A percentile compares a stretch with the other conserved stretches of the same genome.
These are phyloP conservation scores for Hypoxylon rubiginosum DNA, from an alignment of 2,329 filamentous ascomycete species.

Conservation along the genomic window DNA sequence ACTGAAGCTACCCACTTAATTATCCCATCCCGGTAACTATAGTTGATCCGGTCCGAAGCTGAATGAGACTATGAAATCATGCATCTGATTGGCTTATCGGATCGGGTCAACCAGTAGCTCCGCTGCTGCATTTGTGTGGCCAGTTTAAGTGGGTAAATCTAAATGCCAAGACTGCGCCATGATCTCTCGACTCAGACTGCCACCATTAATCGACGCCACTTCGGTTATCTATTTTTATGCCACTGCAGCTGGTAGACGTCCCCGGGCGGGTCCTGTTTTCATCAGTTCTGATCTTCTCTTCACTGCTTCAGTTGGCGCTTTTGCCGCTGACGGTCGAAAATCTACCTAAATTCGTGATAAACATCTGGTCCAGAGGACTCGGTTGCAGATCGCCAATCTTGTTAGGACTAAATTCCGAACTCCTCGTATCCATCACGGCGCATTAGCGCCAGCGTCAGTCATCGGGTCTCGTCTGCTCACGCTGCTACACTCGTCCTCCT, in stretches of 20 bases:
- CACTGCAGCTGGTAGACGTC: background rate
- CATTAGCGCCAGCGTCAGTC: conserved; percentile 30
- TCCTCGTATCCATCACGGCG: conserved; percentile 35
- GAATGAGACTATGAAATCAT: no score
- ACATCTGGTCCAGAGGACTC: conserved; percentile 1
- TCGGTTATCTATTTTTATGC: conserved; percentile 8
- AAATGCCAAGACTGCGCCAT: no score
- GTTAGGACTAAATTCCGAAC: conserved; percentile 15
- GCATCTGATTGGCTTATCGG: no score
- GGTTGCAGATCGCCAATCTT: conserved; percentile 15
- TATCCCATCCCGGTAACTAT: no score
- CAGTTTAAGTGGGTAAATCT: no score
- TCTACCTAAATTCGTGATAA: background rate
- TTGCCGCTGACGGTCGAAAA: conserved; percentile 16
- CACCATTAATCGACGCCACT: conserved; percentile 1
- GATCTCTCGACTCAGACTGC: no score
- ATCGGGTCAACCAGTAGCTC: no score
- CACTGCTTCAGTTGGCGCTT: conserved; percentile 13
- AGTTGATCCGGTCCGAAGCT: no score
- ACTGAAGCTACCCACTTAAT: no score
- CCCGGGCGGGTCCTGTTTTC: no score
- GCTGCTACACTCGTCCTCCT: background rate
- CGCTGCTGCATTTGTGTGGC: no score
- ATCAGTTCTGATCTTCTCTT: no score
- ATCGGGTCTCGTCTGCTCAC: conserved; percentile 3